A percentile compares a stretch with the other conserved stretches of the same genome.
Conservation (phyloP, 2,329 filamentous ascomycete genomes). For the Capronia epimyces region DNA sequence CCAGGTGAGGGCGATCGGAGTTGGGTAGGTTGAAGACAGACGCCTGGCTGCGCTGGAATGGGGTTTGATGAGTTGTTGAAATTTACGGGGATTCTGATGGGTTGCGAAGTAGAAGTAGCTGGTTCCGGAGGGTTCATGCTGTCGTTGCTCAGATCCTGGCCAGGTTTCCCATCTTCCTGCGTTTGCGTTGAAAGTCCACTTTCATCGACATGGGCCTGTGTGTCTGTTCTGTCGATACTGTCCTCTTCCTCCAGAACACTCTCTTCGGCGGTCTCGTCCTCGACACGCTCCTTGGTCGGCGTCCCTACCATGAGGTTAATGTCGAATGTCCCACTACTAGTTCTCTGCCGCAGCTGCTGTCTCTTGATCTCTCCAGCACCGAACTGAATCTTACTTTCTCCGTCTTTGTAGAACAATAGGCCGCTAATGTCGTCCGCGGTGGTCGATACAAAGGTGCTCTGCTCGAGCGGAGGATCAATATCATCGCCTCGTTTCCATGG, state of each 20-base stretch:
- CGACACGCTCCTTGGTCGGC: constrained; percentile 6
- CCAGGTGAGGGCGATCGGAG: background rate
- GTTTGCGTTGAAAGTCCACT: background rate
- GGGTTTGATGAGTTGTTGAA: constrained; percentile 21
- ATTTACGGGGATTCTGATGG: constrained; percentile 17
- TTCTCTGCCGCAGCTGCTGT: constrained; percentile 13
- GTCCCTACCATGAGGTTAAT: constrained; percentile 24
- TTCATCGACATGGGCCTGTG: background rate
- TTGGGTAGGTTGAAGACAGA: background rate
- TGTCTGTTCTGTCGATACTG: background rate
- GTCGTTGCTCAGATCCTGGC: background rate
- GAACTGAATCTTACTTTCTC: constrained; percentile 15
- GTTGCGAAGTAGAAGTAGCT: constrained; percentile 7
- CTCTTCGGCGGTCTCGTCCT: background rate
- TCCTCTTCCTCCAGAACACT: background rate
- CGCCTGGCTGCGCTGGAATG: constrained; percentile 9
- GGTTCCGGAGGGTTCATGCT: background rate
- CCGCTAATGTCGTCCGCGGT: constrained; percentile 21
- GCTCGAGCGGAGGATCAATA: constrained; percentile 23
- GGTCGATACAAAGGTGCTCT: constrained; percentile 20
- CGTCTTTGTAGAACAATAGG: constrained; percentile 21
- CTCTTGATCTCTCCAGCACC: constrained; percentile 19
- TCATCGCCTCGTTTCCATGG: constrained; percentile 33
- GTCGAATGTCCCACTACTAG: constrained; percentile 23
- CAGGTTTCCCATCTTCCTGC: background rate